Base-by-base conservation (phyloP, 805 yeast species). In the Candida saitoana region DNA sequence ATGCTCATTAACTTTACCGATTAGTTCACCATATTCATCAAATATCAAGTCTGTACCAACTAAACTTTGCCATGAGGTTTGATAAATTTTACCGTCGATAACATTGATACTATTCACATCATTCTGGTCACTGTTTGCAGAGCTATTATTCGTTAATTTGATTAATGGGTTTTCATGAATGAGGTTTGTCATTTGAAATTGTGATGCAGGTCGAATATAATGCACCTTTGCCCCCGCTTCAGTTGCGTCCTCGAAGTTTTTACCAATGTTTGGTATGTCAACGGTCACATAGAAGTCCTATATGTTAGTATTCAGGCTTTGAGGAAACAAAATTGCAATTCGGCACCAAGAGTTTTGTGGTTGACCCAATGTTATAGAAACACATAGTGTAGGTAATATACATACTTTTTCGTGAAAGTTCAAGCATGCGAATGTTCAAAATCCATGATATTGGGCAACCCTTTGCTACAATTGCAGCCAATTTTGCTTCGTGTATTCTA, bases 31-130 rank as follows among this genome's bases (percentile, higher is more conserved):
- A 43, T 66, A 57, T 37, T 69, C 75, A 46, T 70, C 73, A 45
- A 69, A 65, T 2, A 69, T 51, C 42, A 67, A 50, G 38, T 69
- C 96, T 0, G 95, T 84, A 0, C 98, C 98, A 1, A 87, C 82
- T 2, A 87, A 61, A 41, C 76, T 76, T 34, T 74, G 71, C 96
- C 97, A 90, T 17, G 70, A 65, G 2, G 95, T 93, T 59, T 80
- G 78, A 57, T 79, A 87, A 3, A 87, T 61, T 30, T 74, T 67
- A 15, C 72, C 73, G 45, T 69, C 73, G 3, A 64, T 59, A 5
- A 66, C 59, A 17, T 61, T 54, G 24, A 67, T 42, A 35, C 63
- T 55, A 45, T 60, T 59, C 30, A 60, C 49, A 3, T 48, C 55
- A 14, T 44, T 35, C 9, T 45, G 55, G 19, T 15, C 30, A 5